These are phyloP conservation scores for Saccharomycopsis schoenii DNA, from an alignment of 805 yeast genomes.

Conservation along the genomic window DNA sequence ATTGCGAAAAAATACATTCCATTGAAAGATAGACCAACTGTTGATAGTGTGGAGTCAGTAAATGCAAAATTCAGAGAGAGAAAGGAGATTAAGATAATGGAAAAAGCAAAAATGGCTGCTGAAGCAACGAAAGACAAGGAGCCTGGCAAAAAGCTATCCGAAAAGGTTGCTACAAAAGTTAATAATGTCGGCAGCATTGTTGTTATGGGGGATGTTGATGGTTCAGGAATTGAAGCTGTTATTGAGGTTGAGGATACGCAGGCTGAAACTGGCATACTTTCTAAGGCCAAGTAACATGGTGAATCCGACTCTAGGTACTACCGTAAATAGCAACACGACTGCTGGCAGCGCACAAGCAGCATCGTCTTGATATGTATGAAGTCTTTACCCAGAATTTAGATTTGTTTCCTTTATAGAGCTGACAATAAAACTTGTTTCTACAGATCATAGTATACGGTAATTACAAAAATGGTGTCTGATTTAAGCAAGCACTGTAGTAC, in stretches of 20 bases:
- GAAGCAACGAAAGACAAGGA: neutral
- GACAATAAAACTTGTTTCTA: no score
- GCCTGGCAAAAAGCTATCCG: neutral
- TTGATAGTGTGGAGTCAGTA: conserved; percentile 58
- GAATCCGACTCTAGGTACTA: no score
- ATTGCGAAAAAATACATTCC: conserved; percentile 49
- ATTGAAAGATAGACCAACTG: conserved; percentile 42
- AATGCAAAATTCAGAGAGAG: conserved; percentile 54
- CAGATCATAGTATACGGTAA: no score
- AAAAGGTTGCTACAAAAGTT: neutral
- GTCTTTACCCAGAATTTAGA: no score
- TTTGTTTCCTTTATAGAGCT: no score
- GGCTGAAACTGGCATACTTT: neutral
- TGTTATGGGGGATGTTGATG: neutral
- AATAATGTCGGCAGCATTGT: neutral
- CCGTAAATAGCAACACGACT: no score
- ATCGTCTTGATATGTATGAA: no score
- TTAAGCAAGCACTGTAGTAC: no score
- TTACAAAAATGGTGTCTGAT: no score
- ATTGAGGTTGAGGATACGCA: neutral
- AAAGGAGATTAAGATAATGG: conserved; percentile 17
- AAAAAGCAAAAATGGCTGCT: neutral
- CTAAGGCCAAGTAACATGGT: no score
- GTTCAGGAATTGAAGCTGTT: neutral
- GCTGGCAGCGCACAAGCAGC: no score